These are phyloP conservation scores for Globisporangium nodosum DNA, from an alignment of 352 stramenopile genomes.

Conservation along the genomic window DNA sequence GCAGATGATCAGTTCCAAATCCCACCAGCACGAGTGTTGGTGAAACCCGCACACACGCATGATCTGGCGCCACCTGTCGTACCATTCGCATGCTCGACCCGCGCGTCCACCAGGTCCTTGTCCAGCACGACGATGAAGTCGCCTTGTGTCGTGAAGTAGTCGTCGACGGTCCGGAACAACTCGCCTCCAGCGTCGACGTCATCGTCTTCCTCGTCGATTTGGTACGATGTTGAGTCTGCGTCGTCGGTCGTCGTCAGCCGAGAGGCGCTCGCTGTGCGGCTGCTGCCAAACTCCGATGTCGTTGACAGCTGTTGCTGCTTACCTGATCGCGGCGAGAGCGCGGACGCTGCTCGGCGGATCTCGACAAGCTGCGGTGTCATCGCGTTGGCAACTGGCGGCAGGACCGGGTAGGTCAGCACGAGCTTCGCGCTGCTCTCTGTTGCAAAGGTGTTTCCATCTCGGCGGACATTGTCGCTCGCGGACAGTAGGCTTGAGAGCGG, in stretches of 20 bases:
- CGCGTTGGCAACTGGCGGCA: slow-evolving; percentile 14
- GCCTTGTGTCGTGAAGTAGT: slow-evolving; percentile 54
- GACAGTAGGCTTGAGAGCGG: neutral
- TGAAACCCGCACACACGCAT: neutral
- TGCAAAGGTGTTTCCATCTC: neutral
- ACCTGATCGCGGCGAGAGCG: slow-evolving; percentile 19
- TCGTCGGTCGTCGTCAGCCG: slow-evolving; percentile 5
- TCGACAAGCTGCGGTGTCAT: slow-evolving; percentile 32
- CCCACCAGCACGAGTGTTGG: neutral
- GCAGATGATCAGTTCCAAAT: too few species aligned
- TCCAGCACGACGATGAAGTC: slow-evolving; percentile 26
- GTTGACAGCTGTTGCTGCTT: slow-evolving; percentile 8
- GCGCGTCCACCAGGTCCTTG: slow-evolving; percentile 10
- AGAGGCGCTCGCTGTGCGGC: slow-evolving; percentile 3
- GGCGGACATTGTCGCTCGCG: neutral
- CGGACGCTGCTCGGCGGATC: slow-evolving; percentile 38
- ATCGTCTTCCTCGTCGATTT: slow-evolving; percentile 22
- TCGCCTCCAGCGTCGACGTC: slow-evolving; percentile 13
- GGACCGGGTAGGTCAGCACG: slow-evolving; percentile 32
- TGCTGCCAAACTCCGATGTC: neutral
- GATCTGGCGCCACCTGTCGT: neutral
- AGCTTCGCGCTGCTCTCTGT: slow-evolving; percentile 16
- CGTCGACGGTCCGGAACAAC: slow-evolving; percentile 35
- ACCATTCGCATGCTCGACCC: slow-evolving; percentile 15
- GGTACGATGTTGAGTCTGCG: neutral